Evolutionary conservation across 2,329 filamentous ascomycete species (phyloP).

Genomic region (Rhinocladiella mackenziei): DNA sequence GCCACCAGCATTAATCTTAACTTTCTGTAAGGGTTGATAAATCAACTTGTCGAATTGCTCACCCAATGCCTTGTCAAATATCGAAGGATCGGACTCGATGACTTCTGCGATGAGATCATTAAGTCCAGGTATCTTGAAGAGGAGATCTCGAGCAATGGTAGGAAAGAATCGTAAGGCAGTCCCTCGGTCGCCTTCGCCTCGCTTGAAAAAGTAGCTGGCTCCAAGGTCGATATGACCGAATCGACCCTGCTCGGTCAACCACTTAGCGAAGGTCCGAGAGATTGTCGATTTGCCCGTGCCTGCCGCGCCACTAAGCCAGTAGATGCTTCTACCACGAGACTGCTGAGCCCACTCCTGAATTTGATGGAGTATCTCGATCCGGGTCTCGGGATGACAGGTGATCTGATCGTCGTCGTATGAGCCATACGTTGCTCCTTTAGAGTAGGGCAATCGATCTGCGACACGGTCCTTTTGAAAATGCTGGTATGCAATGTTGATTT

Average conservation of each 20-base stretch:
- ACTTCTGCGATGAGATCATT: slow-evolving; percentile 20
- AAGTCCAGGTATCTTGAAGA: slow-evolving; percentile 31
- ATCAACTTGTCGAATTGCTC: slow-evolving; percentile 33
- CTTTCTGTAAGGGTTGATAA: slow-evolving; percentile 24
- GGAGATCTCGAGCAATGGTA: slow-evolving; percentile 40
- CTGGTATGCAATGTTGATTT: background rate
- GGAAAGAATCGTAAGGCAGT: slow-evolving; percentile 38
- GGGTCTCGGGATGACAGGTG: slow-evolving; percentile 7
- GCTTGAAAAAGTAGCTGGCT: slow-evolving; percentile 36
- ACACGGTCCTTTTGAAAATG: background rate
- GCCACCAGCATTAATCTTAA: background rate
- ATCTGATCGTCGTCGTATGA: slow-evolving; percentile 4
- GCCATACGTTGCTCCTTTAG: slow-evolving; percentile 5
- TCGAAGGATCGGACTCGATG: slow-evolving; percentile 29
- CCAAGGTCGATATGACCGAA: slow-evolving; percentile 11
- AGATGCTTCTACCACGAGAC: slow-evolving; percentile 28
- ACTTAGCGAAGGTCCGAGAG: slow-evolving; percentile 34
- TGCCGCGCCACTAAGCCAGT: slow-evolving; percentile 40
- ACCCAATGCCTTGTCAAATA: slow-evolving; percentile 28
- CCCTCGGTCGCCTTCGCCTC: slow-evolving; percentile 39
- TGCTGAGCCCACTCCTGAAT: background rate
- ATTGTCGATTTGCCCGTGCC: too few relatives aligned
- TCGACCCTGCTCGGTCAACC: background rate
- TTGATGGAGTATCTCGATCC: slow-evolving; percentile 3
- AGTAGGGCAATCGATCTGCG: background rate